Percentiles rank a stretch among this genome's conserved stretches.
Conservation (phyloP, 371 early-diverging fungal genomes). For the Conidiobolus coronatus region DNA sequence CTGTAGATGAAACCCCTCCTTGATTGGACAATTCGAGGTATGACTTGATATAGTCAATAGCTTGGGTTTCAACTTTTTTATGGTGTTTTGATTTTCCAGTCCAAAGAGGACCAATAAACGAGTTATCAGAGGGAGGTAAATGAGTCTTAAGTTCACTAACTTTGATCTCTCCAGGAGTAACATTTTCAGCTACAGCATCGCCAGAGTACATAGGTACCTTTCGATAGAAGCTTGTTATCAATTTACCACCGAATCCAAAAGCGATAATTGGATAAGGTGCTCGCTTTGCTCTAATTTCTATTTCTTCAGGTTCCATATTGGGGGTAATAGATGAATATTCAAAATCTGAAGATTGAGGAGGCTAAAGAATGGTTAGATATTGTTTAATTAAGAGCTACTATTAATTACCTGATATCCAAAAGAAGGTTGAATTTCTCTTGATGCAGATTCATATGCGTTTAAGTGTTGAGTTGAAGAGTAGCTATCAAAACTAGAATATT, state of each 20-base stretch:
- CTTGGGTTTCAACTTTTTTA: background rate
- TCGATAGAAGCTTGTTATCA: constrained; percentile 48
- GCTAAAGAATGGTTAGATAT: too few species aligned
- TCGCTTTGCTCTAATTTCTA: background rate
- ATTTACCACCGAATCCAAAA: constrained; percentile 74
- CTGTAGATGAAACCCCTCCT: too few species aligned
- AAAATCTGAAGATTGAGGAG: too few species aligned
- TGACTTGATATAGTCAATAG: too few species aligned
- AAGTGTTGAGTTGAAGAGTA: too few species aligned
- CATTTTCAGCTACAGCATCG: constrained; percentile 20
- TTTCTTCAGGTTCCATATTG: background rate
- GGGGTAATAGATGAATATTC: too few species aligned
- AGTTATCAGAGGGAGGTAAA: background rate
- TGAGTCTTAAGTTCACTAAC: constrained; percentile 7
- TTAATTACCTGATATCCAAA: too few species aligned
- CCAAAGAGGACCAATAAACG: background rate
- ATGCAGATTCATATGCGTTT: too few species aligned
- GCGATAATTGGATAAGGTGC: constrained; percentile 33
- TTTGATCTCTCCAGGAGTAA: constrained; percentile 28
- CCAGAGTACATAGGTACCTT: constrained; percentile 32
- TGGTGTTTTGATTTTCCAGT: background rate
- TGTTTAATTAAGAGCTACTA: too few species aligned
- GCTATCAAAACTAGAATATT: too few species aligned
- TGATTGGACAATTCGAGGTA: too few species aligned
- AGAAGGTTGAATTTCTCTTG: too few species aligned